Evolutionary conservation across 2,329 filamentous ascomycete genomes (phyloP).

Genomic region (Penicillium brasilianum): DNA sequence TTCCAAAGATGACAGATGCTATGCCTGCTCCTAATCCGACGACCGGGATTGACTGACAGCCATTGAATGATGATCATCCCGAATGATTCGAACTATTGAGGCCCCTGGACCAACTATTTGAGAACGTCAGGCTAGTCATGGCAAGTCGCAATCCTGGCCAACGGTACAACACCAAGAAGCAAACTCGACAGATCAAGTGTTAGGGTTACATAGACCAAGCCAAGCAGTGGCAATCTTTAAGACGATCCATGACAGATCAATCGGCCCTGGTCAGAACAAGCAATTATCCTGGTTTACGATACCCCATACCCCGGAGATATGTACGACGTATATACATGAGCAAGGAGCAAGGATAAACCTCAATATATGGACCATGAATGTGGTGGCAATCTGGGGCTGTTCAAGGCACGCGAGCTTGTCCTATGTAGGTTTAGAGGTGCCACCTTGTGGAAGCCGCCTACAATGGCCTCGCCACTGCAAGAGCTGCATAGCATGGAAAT

Average conservation of each 20-base stretch:
- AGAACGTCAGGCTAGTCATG: background rate
- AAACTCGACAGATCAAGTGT: background rate
- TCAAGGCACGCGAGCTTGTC: no score
- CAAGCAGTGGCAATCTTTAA: background rate
- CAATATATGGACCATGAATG: background rate
- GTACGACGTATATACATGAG: background rate
- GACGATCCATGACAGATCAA: background rate
- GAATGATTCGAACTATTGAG: background rate
- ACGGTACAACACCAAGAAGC: background rate
- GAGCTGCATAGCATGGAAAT: background rate
- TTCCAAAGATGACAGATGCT: background rate
- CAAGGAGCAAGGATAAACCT: background rate
- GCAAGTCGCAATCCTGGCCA: background rate
- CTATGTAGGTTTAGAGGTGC: no score
- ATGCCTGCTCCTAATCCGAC: background rate
- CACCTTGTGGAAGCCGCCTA: background rate
- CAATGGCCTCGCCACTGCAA: background rate
- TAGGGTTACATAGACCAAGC: background rate
- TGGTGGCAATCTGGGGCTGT: background rate
- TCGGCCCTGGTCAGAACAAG: background rate
- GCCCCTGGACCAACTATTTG: background rate
- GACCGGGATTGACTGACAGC: background rate
- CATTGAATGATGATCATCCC: background rate
- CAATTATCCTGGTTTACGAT: background rate
- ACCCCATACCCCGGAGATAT: background rate